A percentile compares a stretch with the other conserved stretches of the same genome.
phyloP scores from a whole-genome alignment of 2,329 filamentous ascomycete genomes.

The Ophiostoma australiae region DNA sequence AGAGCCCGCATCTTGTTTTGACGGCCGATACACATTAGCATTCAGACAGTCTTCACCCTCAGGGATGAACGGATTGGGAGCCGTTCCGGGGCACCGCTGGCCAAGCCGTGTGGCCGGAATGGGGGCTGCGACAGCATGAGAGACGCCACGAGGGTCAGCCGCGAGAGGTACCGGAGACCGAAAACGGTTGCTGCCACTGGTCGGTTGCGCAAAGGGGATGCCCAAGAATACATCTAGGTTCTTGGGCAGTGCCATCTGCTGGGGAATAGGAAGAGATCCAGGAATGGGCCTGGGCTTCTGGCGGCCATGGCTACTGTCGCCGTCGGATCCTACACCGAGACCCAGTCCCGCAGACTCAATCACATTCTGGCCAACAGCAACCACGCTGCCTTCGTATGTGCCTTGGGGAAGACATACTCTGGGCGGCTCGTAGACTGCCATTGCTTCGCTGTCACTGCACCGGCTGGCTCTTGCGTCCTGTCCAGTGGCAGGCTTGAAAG shows the following conservation, averaged over 20 bases:
- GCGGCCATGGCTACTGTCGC: not conserved
- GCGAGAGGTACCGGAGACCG: constrained; percentile 37
- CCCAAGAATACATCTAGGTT: constrained; percentile 46
- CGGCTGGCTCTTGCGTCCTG: not conserved
- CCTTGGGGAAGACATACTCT: constrained; percentile 38
- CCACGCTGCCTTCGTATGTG: constrained; percentile 36
- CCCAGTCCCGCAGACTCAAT: constrained; percentile 18
- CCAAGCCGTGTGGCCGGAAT: constrained; percentile 23
- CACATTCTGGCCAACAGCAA: constrained; percentile 21
- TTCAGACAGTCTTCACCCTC: constrained; percentile 50
- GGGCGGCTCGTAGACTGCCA: not conserved
- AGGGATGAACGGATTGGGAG: constrained; percentile 21
- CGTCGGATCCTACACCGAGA: constrained; percentile 16
- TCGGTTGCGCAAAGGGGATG: constrained; percentile 46
- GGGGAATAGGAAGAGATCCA: not conserved
- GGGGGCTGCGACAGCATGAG: not conserved
- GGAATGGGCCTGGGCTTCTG: not conserved
- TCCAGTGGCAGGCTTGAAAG: not conserved
- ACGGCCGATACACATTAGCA: constrained; percentile 45
- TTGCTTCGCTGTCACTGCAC: not conserved
- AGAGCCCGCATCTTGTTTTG: constrained; percentile 20
- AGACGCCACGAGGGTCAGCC: constrained; percentile 16
- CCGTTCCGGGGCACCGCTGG: constrained; percentile 27
- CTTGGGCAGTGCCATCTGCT: constrained; percentile 27
- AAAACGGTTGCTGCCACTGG: constrained; percentile 43